Conservation (phyloP, 345 rosid species). For the Leavenworthia alabamica region DNA sequence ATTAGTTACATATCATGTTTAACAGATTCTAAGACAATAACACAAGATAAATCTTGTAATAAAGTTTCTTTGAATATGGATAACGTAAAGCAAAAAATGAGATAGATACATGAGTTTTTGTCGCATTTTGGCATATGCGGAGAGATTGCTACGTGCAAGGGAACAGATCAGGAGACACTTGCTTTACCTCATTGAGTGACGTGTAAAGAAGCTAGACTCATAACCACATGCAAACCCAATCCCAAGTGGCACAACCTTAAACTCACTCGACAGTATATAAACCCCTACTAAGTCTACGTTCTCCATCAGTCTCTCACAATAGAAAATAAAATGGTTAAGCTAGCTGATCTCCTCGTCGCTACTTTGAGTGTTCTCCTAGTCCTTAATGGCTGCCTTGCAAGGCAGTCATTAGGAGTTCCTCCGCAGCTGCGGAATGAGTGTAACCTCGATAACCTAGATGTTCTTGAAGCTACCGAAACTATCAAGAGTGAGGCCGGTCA, state of each 20-base stretch:
- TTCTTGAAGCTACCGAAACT: slow-evolving; percentile 38
- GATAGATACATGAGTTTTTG: slow-evolving; percentile 8
- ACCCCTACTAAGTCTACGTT: background rate
- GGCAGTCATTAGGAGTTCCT: slow-evolving; percentile 31
- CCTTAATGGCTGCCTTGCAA: slow-evolving; percentile 20
- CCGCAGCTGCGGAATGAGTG: slow-evolving; percentile 36
- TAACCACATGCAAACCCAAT: slow-evolving; percentile 22
- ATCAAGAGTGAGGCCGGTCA: slow-evolving; percentile 46
- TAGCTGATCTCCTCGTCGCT: slow-evolving; percentile 15
- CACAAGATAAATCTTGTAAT: background rate
- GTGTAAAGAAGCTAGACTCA: slow-evolving; percentile 19
- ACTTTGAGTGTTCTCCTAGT: slow-evolving; percentile 15
- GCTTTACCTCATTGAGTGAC: slow-evolving; percentile 15
- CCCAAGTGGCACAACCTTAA: slow-evolving; percentile 12
- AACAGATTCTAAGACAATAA: background rate
- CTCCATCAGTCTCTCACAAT: slow-evolving; percentile 14
- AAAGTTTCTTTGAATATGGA: background rate
- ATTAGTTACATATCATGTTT: background rate
- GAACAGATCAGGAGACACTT: slow-evolving; percentile 13
- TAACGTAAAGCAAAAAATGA: background rate
- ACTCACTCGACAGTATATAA: slow-evolving; percentile 18
- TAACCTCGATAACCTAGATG: slow-evolving; percentile 42
- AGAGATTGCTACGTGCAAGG: slow-evolving; percentile 4
- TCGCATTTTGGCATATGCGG: slow-evolving; percentile 5
- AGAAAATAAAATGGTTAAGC: slow-evolving; percentile 10